These are phyloP conservation scores for Xerocomus spinulosus DNA, from an alignment of 768 basidiomycete genomes.

Conservation along the genomic window DNA sequence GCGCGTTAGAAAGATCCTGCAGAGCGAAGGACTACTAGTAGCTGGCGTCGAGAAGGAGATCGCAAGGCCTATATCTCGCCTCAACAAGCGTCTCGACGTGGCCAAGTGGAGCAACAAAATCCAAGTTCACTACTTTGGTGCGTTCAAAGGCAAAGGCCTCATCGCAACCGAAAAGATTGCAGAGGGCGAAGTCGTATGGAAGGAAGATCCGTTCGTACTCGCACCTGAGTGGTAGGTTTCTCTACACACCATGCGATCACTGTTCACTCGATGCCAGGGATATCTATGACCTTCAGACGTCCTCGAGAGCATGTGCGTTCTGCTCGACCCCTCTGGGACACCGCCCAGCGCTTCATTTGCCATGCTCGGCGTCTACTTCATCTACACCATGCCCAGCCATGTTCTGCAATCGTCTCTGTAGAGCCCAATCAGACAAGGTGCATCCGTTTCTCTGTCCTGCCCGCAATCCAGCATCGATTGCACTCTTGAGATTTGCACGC, in stretches of 20 bases:
- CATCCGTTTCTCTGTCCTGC: slow-evolving; percentile 72
- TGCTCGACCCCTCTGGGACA: slow-evolving; percentile 63
- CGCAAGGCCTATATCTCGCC: slow-evolving; percentile 48
- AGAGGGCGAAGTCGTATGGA: slow-evolving; percentile 77
- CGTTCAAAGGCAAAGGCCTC: slow-evolving; percentile 77
- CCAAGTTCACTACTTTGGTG: slow-evolving; percentile 61
- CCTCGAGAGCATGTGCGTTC: slow-evolving; percentile 59
- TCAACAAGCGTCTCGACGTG: slow-evolving; percentile 63
- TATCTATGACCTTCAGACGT: slow-evolving; percentile 64
- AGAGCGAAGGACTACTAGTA: slow-evolving; percentile 49
- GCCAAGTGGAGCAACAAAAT: slow-evolving; percentile 59
- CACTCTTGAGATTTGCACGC: slow-evolving; percentile 57
- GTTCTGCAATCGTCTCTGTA: slow-evolving; percentile 81
- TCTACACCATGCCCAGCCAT: slow-evolving; percentile 51
- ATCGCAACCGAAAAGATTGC: slow-evolving; percentile 64
- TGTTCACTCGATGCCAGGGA: slow-evolving; percentile 45
- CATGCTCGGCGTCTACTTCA: slow-evolving; percentile 45
- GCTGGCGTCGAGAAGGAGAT: slow-evolving; percentile 4
- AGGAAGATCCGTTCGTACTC: slow-evolving; percentile 75
- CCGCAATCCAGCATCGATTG: slow-evolving; percentile 64
- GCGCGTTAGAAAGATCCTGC: slow-evolving; percentile 67
- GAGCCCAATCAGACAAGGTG: slow-evolving; percentile 53
- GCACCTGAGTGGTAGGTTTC: slow-evolving; percentile 72
- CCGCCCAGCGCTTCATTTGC: slow-evolving; percentile 42
- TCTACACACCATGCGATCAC: not conserved